Conservation (phyloP, 768 basidiomycete genomes). For the Agrocybe praecox region DNA sequence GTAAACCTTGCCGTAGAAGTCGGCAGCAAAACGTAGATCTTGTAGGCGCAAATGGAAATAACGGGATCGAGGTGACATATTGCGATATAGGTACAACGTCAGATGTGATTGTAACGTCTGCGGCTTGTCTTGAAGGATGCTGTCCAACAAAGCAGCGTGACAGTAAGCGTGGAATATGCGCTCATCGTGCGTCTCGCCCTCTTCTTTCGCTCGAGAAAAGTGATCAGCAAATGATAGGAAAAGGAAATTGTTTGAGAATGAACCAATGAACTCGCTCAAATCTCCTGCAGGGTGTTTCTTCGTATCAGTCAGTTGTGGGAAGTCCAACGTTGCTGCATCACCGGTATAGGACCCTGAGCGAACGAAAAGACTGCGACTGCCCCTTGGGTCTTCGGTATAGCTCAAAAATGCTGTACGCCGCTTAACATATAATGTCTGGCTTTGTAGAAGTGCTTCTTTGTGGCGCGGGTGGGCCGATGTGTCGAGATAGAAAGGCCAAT, state of each 20-base stretch:
- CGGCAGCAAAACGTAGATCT: slow-evolving; percentile 72
- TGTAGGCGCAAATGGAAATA: slow-evolving; percentile 72
- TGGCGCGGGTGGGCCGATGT: slow-evolving; percentile 69
- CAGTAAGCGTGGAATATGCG: slow-evolving; percentile 70
- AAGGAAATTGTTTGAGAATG: slow-evolving; percentile 80
- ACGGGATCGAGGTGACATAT: slow-evolving; percentile 54
- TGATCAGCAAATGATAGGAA: slow-evolving; percentile 84
- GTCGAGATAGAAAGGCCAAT: slow-evolving; percentile 92
- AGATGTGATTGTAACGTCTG: slow-evolving; percentile 76
- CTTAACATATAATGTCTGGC: slow-evolving; percentile 90
- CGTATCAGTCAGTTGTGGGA: slow-evolving; percentile 72
- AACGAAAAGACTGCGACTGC: slow-evolving; percentile 89
- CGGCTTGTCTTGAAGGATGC: slow-evolving; percentile 90
- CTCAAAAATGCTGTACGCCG: slow-evolving; percentile 90
- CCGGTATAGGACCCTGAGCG: slow-evolving; percentile 85
- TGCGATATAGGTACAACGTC: slow-evolving; percentile 68
- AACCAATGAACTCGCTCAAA: slow-evolving; percentile 82
- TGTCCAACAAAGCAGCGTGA: slow-evolving; percentile 79
- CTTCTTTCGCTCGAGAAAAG: slow-evolving; percentile 60
- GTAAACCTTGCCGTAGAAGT: slow-evolving; percentile 78
- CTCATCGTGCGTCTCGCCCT: slow-evolving; percentile 60
- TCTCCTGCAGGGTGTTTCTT: slow-evolving; percentile 72
- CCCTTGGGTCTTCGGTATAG: slow-evolving; percentile 92
- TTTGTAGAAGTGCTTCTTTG: slow-evolving; percentile 66
- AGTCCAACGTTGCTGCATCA: slow-evolving; percentile 84